Base-by-base conservation (phyloP, 2,329 filamentous ascomycete species). In the Claviceps maximensis region DNA sequence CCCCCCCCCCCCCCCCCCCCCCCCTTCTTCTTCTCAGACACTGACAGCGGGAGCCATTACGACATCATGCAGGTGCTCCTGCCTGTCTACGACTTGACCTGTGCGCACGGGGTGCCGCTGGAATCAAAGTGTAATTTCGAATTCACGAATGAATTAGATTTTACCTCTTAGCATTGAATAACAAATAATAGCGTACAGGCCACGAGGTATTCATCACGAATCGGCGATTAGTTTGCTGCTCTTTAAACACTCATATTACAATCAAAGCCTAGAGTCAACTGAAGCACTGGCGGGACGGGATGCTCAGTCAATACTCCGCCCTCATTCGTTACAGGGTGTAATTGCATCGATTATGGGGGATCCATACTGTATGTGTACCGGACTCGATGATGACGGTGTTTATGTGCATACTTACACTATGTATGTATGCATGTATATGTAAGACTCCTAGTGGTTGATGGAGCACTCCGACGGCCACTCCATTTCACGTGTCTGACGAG, bases 31-130 rank as follows among this genome's bases (percentile, higher is more conserved):
- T 3, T n/a, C n/a, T 17, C n/a, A 2, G 23, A 46, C 29, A 48
- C 17, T 53, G 51, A 53, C 42, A 55, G 51, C 47, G 41, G 49
- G 38, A 54, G 49, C 49, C 21, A 38, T 45, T 50, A 36, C 53
- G 49, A 52, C 49, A 45, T 48, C 12, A 46, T 36, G 48, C 49
- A 46, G 15, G 38, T 52, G 40, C 7, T 29, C 29, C 29, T 41
- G 44, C 9, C 23, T 23, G 10, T 50, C n/a, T n/a, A 49, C 7
- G 8, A 27, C 33, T 31, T 50, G 17, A 29, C 17, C 15, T 17
- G n/a, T 47, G 12, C 2, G 10, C 25, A 21, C 5, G 8, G 40
- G 27, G n/a, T 44, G 49, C 41, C 2, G 21, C 15, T 23, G 19
- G 15, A 13, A 45, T 12, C 42, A 46, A 38, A 45, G 19, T 33